Conservation (phyloP, 805 yeast species). For the Kuraishia cidri region DNA sequence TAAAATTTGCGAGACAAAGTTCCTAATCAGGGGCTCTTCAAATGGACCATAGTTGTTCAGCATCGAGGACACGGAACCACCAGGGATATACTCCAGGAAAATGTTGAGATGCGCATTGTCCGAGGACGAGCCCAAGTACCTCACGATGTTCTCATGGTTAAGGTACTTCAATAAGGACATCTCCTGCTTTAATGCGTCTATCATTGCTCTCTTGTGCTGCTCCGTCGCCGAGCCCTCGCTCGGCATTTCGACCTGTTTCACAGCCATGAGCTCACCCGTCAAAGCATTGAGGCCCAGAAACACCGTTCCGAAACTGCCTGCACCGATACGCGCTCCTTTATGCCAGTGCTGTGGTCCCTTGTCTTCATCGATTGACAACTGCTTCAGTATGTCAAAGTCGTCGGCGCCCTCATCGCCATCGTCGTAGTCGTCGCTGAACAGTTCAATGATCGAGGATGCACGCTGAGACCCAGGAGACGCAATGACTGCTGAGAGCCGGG, state of each 20-base stretch:
- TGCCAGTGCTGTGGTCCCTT: conserved; percentile 79
- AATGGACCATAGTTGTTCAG: conserved; percentile 50
- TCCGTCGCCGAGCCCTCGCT: conserved; percentile 18
- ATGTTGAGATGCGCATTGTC: conserved; percentile 70
- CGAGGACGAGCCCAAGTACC: conserved; percentile 81
- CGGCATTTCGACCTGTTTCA: conserved; percentile 81
- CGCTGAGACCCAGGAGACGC: conserved; percentile 22
- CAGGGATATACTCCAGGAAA: conserved; percentile 46
- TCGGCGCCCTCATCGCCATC: conserved; percentile 20
- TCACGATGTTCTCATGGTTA: conserved; percentile 87
- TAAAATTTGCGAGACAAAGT: conserved; percentile 44
- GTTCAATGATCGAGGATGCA: conserved; percentile 34
- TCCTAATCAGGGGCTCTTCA: conserved; percentile 49
- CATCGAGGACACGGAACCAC: conserved; percentile 44
- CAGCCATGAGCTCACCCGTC: conserved; percentile 96
- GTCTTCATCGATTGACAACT: conserved; percentile 25
- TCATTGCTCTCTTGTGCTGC: conserved; percentile 33
- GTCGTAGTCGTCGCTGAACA: conserved; percentile 31
- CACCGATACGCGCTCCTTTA: conserved; percentile 87
- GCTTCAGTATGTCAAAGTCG: conserved; percentile 28
- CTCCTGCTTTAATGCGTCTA: conserved; percentile 77
- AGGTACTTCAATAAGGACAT: conserved; percentile 68
- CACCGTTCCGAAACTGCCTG: conserved; percentile 93
- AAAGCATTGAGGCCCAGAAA: conserved; percentile 85
- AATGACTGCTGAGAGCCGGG: conserved; percentile 30